Conservation (phyloP, 257 asterid species). For the Solanum medicagineum region DNA sequence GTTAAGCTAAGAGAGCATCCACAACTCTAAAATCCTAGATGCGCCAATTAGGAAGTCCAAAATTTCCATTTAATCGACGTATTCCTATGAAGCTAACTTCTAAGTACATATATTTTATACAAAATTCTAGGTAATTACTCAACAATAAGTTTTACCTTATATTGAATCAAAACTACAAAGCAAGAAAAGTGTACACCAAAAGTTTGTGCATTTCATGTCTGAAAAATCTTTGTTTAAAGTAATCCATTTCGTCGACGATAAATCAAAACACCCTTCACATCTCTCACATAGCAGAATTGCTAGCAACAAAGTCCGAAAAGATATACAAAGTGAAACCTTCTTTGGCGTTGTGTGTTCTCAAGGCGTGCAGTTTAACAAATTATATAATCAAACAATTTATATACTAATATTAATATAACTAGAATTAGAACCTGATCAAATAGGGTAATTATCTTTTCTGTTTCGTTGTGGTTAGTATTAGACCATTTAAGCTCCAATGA, state of each 20-base stretch:
- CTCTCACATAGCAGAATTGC: neutral
- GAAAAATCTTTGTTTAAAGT: neutral
- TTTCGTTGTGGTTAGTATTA: neutral
- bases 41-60: neutral
- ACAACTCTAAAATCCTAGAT: too few relatives aligned
- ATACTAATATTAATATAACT: slow-evolving; percentile 8
- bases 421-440: slow-evolving; percentile 30
- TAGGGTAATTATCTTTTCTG: slow-evolving; percentile 13
- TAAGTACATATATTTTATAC: neutral
- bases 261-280: neutral
- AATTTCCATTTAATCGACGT: neutral
- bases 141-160: neutral
- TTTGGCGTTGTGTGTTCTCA: neutral
- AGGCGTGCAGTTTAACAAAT: neutral
- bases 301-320: neutral
- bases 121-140: neutral
- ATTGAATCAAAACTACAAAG: neutral
- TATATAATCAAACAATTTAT: neutral
- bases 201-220: neutral
- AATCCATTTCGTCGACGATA: neutral
- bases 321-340: neutral
- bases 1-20: too few relatives aligned
- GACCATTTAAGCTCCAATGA: slow-evolving; percentile 37
- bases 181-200: neutral
- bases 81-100: neutral